Percentiles rank a stretch among this genome's conserved stretches.
Evolutionary conservation across 768 basidiomycete species (phyloP).

Genomic region (Mycena leptocephala): DNA sequence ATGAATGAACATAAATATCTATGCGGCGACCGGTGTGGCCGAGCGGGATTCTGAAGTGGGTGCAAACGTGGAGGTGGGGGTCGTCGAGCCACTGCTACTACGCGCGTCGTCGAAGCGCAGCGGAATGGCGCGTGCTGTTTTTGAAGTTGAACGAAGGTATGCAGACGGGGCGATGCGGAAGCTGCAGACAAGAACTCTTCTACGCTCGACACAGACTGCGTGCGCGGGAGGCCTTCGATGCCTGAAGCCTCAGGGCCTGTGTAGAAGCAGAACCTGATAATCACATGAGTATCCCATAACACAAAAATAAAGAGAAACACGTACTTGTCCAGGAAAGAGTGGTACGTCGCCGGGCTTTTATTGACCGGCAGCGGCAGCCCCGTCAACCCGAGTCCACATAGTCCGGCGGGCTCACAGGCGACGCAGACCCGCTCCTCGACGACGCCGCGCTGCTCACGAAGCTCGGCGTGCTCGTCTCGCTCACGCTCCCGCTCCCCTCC

Average conservation of each 20-base stretch:
- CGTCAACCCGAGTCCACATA: slow-evolving; percentile 31
- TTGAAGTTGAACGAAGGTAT: slow-evolving; percentile 34
- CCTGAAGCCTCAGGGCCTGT: slow-evolving; percentile 67
- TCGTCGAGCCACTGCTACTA: slow-evolving; percentile 30
- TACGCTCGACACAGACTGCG: slow-evolving; percentile 70
- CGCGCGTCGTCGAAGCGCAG: slow-evolving; percentile 25
- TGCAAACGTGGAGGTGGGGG: slow-evolving; percentile 21
- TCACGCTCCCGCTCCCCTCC: slow-evolving; percentile 20
- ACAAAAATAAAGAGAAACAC: slow-evolving; percentile 43
- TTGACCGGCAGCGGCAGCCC: slow-evolving; percentile 31
- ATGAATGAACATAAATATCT: neutral
- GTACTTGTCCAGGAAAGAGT: slow-evolving; percentile 78
- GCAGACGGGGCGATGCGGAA: slow-evolving; percentile 48
- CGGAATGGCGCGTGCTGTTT: slow-evolving; percentile 10
- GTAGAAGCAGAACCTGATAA: slow-evolving; percentile 83
- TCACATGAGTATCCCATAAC: neutral
- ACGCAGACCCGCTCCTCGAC: slow-evolving; percentile 27
- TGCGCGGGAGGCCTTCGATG: slow-evolving; percentile 45
- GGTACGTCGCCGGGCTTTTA: slow-evolving; percentile 59
- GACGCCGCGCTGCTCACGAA: slow-evolving; percentile 27
- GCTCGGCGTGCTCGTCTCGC: slow-evolving; percentile 35
- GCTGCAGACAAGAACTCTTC: slow-evolving; percentile 63
- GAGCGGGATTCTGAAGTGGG: slow-evolving; percentile 8
- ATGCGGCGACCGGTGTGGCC: slow-evolving; percentile 25
- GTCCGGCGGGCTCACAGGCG: slow-evolving; percentile 38